Evolutionary conservation across 2,329 filamentous ascomycete genomes (phyloP).

Genomic region (Aspergillus fijiensis): DNA sequence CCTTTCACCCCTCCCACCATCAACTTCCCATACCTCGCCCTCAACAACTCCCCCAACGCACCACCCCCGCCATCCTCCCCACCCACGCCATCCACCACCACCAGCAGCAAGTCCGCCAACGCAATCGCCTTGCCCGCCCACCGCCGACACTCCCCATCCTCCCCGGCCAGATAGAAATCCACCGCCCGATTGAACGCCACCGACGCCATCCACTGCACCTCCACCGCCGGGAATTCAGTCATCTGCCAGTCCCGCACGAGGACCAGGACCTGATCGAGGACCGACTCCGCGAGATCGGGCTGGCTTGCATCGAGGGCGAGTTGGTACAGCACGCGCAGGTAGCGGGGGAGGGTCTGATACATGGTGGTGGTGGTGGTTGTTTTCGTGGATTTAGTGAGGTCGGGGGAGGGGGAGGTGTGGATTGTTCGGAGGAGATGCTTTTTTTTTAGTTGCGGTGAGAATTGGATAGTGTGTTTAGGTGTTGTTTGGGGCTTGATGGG

Average conservation of each 20-base stretch:
- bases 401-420: constrained; percentile 55
- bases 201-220: constrained; percentile 59
- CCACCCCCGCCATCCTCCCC: constrained; percentile 27
- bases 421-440: constrained; percentile 70
- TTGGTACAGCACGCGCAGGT: constrained; percentile 75
- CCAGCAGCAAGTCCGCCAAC: constrained; percentile 27
- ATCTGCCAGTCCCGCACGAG: constrained; percentile 15
- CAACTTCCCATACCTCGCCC: constrained; percentile 30
- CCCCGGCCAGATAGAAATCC: constrained; percentile 47
- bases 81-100: constrained; percentile 8
- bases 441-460: constrained; percentile 26
- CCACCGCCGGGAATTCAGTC: constrained; percentile 50
- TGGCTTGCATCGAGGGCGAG: constrained; percentile 50
- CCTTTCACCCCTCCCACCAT: constrained; percentile 16
- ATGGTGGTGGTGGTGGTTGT: neutral
- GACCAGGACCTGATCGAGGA: constrained; percentile 36
- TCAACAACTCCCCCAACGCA: constrained; percentile 25
- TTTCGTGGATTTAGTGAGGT: neutral
- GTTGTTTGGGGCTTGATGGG: neutral
- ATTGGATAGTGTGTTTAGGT: neutral
- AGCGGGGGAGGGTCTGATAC: constrained; percentile 65
- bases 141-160: constrained; percentile 32
- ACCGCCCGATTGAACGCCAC: constrained; percentile 57
- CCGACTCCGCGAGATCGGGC: constrained; percentile 30
- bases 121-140: constrained; percentile 41